Conservation (phyloP, 2,329 filamentous ascomycete species). For the Zelopaecilomyces penicillatus region DNA sequence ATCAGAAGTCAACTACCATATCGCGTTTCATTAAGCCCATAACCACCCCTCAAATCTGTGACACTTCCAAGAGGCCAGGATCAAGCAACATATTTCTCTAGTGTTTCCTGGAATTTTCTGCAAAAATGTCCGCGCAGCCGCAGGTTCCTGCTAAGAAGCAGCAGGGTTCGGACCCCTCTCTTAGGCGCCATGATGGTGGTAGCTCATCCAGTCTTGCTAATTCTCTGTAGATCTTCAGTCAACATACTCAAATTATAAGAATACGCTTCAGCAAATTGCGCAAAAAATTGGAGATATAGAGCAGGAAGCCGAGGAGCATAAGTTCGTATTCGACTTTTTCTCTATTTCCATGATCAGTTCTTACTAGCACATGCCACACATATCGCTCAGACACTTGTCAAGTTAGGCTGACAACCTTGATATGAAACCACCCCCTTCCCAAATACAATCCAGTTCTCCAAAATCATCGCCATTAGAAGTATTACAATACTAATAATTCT, state of each 20-base stretch:
- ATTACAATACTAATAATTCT: conserved; percentile 16
- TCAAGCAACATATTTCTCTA: too few relatives aligned
- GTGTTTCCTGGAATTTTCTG: too few relatives aligned
- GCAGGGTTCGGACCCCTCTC: conserved; percentile 47
- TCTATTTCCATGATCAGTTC: neutral
- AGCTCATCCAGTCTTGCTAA: neutral
- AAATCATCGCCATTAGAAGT: conserved; percentile 28
- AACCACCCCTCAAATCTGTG: too few relatives aligned
- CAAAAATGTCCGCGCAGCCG: conserved; percentile 19
- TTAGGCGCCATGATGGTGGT: conserved; percentile 8
- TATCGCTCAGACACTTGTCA: too few relatives aligned
- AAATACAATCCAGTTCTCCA: too few relatives aligned
- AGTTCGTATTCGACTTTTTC: conserved; percentile 49
- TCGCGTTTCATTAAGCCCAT: too few relatives aligned
- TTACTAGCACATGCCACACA: neutral
- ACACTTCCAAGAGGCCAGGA: too few relatives aligned
- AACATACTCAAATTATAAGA: conserved; percentile 72
- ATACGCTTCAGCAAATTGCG: conserved; percentile 79
- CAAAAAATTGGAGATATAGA: conserved; percentile 97
- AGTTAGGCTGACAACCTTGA: too few relatives aligned
- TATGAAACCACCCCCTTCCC: too few relatives aligned
- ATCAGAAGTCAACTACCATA: too few relatives aligned
- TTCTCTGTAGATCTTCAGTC: conserved; percentile 61
- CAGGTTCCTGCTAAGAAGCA: conserved; percentile 59
- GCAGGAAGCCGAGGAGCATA: conserved; percentile 95